Base-by-base conservation (phyloP, 2,329 filamentous ascomycete species). In the Pestalotiopsis sp. region DNA sequence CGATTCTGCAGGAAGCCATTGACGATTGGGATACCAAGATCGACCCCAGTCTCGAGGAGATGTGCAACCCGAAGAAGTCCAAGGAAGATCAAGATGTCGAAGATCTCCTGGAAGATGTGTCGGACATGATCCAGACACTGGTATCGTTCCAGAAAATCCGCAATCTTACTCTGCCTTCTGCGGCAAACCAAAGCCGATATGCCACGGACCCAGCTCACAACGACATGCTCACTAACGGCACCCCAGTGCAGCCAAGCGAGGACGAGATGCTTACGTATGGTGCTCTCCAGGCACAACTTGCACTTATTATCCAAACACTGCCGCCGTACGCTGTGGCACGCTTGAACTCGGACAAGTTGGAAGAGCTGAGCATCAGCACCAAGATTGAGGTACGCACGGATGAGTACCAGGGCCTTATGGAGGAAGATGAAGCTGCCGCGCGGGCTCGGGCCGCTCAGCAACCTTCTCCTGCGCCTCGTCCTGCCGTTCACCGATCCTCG, bases 291-390 rank as follows among this genome's bases (percentile, higher is more conserved):
- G 87, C 90, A 3, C 93, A 95, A 76, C 83, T 97, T 23, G 84
- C 89, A 0, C 82, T 94, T 38, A 89, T 97, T 71, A 87, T 97
- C 69, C 87, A 91, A 72, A 89, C 87, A 52, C 82, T 97, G 12
- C 94, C 94, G 1, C 94, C 94, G 1, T 96, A 94, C 76, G 93
- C 92, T 1, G 92, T 97, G 27, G 91, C 94, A 5, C 95, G 96
- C 75, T 83, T 97, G 70, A 91, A 97, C 74, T 94, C 94, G 11
- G 92, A 97, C 76, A 92, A 94, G 78, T 82, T 97, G n/a, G 91
- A 91, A 38, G 92, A 94, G 68, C 83, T 97, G 62, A 91, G 93
- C 71, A 92, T 97, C 76, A 95, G 91, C 81, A 93, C 90, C 60
- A 93, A 90, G 76, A 87, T 97, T 23, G 82, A 93, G 69, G 84